Conservation (phyloP, 148 eudicot genomes). For the Nepenthes gracilis region DNA sequence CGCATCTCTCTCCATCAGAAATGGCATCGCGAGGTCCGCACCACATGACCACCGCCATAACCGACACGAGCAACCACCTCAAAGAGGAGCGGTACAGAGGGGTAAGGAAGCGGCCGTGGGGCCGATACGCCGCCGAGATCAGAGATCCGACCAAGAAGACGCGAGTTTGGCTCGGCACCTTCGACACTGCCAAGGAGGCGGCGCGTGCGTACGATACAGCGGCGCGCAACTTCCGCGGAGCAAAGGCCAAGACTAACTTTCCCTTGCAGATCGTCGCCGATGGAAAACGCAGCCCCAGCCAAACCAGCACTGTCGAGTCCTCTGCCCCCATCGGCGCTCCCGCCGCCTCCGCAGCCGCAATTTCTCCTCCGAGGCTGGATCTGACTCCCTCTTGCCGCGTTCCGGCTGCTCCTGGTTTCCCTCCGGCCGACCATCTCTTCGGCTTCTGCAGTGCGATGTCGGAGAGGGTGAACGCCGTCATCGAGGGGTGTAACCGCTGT, state of each 20-base stretch:
- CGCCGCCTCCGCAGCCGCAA: background rate
- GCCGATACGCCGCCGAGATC: conserved; percentile 35
- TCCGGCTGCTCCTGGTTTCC: background rate
- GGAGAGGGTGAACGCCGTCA: background rate
- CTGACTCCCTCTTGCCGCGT: background rate
- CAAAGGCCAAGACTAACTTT: conserved; percentile 25
- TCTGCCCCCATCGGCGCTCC: no score
- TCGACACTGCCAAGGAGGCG: conserved; percentile 31
- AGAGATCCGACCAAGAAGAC: conserved; percentile 24
- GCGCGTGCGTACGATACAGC: conserved; percentile 30
- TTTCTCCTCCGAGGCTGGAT: background rate
- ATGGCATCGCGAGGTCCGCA: background rate
- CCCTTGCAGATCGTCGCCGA: background rate
- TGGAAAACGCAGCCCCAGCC: background rate
- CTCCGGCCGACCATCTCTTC: no score
- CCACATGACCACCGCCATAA: background rate
- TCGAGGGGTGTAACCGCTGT: background rate
- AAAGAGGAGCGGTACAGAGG: conserved; percentile 21
- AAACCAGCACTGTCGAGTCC: background rate
- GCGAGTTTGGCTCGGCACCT: conserved; percentile 38
- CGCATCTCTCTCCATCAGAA: background rate
- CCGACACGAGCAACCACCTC: background rate
- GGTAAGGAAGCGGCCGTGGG: conserved; percentile 33
- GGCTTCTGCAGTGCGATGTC: background rate
- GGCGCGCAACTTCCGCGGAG: conserved; percentile 27